These are phyloP conservation scores for Raphanus raphanistrum DNA, from an alignment of 345 rosid genomes.

Conservation along the genomic window DNA sequence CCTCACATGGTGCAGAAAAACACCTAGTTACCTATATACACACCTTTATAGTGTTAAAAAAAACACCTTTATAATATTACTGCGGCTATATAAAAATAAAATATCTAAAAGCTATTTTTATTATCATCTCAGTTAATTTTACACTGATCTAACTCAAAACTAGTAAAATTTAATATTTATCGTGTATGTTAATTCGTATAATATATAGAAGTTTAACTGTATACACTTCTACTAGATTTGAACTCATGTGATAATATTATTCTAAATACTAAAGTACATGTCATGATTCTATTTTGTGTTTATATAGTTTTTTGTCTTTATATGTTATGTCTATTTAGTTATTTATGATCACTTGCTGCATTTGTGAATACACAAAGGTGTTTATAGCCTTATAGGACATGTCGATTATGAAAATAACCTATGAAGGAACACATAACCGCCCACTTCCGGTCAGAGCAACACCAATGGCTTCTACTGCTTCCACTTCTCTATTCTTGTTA, in stretches of 20 bases:
- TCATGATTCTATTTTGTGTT: neutral
- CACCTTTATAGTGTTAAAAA: too few relatives aligned
- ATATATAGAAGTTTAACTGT: neutral
- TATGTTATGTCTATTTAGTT: neutral
- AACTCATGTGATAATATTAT: neutral
- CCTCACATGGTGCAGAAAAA: too few relatives aligned
- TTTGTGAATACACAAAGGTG: constrained; percentile 45
- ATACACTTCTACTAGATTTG: neutral
- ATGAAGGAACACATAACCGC: constrained; percentile 53
- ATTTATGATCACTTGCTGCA: constrained; percentile 4
- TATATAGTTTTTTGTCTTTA: neutral
- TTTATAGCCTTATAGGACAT: neutral
- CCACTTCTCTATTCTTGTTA: constrained; percentile 36
- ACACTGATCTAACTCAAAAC: neutral
- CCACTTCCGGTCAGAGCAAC: constrained; percentile 48
- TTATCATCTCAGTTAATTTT: too few relatives aligned
- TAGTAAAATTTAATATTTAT: neutral
- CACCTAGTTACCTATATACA: too few relatives aligned
- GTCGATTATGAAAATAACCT: constrained; percentile 46
- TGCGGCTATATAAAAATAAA: too few relatives aligned
- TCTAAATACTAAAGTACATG: neutral
- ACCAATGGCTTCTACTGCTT: constrained; percentile 49
- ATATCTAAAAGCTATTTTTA: too few relatives aligned
- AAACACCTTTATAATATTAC: too few relatives aligned
- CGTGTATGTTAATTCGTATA: neutral